Evolutionary conservation across 345 rosid genomes (phyloP).

Genomic region (Rhodomyrtus tomentosa): DNA sequence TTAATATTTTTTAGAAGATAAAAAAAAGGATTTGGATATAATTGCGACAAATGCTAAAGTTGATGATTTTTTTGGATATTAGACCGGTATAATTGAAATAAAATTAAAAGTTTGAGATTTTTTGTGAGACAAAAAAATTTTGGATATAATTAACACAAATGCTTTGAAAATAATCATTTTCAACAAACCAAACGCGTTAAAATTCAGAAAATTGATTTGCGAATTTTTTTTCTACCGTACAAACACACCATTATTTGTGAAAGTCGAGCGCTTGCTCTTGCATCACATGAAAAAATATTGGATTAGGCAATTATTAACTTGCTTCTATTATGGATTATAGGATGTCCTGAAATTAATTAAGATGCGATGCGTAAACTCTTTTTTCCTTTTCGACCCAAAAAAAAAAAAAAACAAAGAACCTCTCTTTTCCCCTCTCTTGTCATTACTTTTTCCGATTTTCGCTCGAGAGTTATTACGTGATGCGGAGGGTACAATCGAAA

Average conservation of each 20-base stretch:
- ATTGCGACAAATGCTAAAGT: too few relatives aligned
- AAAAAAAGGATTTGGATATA: too few relatives aligned
- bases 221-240: not conserved
- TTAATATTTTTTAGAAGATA: too few relatives aligned
- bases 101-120: too few relatives aligned
- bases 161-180: not conserved
- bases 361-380: not conserved
- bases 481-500: not conserved
- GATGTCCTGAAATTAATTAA: not conserved
- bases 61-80: too few relatives aligned
- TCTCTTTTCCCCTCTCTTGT: not conserved
- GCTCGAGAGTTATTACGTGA: not conserved
- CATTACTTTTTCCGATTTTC: not conserved
- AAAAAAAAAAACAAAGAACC: too few relatives aligned
- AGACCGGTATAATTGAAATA: too few relatives aligned
- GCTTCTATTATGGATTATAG: not conserved
- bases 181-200: not conserved
- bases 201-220: rapidly evolving
- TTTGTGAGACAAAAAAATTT: too few relatives aligned
- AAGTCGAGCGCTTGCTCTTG: not conserved
- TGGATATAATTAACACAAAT: too few relatives aligned
- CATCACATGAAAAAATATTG: rapidly evolving
- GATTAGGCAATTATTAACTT: not conserved
- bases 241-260: not conserved
- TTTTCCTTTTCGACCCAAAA: too few relatives aligned